Conservation (phyloP, 306 rosid species). For the Acacia crassicarpa region DNA sequence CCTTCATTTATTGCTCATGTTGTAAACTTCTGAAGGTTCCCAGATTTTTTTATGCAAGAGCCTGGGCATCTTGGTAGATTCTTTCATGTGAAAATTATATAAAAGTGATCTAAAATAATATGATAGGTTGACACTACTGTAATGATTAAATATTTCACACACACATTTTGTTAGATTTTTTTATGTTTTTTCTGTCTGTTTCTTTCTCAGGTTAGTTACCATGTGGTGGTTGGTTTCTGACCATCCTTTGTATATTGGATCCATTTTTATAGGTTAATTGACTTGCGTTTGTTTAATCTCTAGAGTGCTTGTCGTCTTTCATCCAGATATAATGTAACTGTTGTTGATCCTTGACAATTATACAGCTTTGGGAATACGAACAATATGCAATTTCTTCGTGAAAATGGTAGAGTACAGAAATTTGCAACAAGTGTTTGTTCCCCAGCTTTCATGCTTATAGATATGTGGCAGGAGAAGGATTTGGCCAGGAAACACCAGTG, state of each 20-base stretch:
- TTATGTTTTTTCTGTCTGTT: conserved; percentile 4
- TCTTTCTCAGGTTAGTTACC: conserved; percentile 16
- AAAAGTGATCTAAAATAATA: conserved; percentile 2
- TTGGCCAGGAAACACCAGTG: conserved; percentile 41
- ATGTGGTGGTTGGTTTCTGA: not conserved
- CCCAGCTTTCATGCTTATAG: conserved; percentile 89
- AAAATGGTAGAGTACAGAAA: conserved; percentile 93
- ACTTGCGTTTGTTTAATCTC: not conserved
- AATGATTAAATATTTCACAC: conserved; percentile 23
- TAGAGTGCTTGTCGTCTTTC: conserved; percentile 15
- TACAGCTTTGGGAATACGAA: conserved; percentile 73
- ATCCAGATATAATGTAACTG: conserved; percentile 20
- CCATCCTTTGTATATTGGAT: conserved; percentile 20
- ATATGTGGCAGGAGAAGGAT: conserved; percentile 54
- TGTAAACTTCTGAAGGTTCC: conserved; percentile 27
- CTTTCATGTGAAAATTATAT: not conserved
- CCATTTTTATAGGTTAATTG: not conserved
- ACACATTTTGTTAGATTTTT: not conserved
- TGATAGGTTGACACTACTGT: not conserved
- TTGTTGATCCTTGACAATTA: conserved; percentile 52
- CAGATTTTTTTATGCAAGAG: conserved; percentile 14
- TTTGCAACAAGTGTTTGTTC: conserved; percentile 96
- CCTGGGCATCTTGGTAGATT: conserved; percentile 15
- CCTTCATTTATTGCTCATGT: conserved; percentile 52
- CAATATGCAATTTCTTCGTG: conserved; percentile 89